These are phyloP conservation scores for Ilyonectria mors-panacis DNA, from an alignment of 2,329 filamentous ascomycete species.

Conservation along the genomic window DNA sequence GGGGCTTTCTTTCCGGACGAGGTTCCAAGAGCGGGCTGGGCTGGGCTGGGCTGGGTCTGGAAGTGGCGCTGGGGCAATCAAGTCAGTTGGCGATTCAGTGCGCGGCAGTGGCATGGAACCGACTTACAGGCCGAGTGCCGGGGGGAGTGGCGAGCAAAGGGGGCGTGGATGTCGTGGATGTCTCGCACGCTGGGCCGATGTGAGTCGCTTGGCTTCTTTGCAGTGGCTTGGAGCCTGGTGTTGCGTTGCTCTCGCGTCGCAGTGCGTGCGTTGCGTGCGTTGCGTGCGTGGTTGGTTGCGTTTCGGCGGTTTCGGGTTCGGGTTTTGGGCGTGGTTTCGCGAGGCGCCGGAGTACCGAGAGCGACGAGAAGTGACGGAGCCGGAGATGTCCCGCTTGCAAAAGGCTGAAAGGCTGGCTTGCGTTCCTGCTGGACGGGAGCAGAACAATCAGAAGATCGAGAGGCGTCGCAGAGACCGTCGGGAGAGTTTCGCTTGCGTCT, in stretches of 20 bases:
- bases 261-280: conserved; percentile 19
- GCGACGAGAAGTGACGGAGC: conserved; percentile 7
- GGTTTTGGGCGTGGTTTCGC: conserved; percentile 25
- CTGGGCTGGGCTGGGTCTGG: conserved; percentile 22
- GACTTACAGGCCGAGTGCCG: conserved; percentile 19
- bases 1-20: conserved; percentile 13
- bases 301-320: conserved; percentile 27
- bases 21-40: conserved; percentile 24
- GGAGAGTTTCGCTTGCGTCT: conserved; percentile 30
- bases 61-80: conserved; percentile 19
- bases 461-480: background rate
- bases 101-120: conserved; percentile 1
- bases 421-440: conserved; percentile 23
- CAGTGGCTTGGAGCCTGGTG: conserved; percentile 7
- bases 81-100: conserved; percentile 28
- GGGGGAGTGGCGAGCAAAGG: conserved; percentile 16
- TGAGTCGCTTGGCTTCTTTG: background rate
- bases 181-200: conserved; percentile 2
- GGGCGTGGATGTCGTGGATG: background rate
- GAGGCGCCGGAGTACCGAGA: conserved; percentile 27
- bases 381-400: conserved; percentile 3
- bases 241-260: conserved; percentile 14
- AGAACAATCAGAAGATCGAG: conserved; percentile 6
- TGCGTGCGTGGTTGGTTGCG: conserved; percentile 17
- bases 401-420: conserved; percentile 7